Base-by-base conservation (phyloP, 495 filamentous ascomycete species). In the Lasiosphaeria ovina region DNA sequence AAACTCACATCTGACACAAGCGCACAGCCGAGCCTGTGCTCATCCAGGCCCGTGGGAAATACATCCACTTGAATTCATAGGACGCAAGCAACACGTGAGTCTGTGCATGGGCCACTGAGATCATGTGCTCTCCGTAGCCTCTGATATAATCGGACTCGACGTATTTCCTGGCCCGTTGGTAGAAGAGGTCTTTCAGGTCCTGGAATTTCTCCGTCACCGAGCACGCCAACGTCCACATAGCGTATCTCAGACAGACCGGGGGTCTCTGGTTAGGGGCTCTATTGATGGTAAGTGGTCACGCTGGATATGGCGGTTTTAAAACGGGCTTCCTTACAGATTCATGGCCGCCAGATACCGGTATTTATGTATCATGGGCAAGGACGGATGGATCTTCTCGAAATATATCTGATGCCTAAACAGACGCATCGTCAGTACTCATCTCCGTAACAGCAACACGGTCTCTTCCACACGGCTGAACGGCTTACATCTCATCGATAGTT, bases 11-110 rank as follows among this genome's bases (percentile, higher is more conserved):
- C 62, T 95, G 85, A 48, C 82, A 81, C 58, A 97, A 72, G 59
- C 94, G 80, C 12, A 87, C 83, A 3, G 87, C 88, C 54, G 90
- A 82, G 14, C 93, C 95, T 9, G 89, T 86, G 58, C 89, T 97
- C 74, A 97, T 82, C 94, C 94, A 99, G 3, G 95, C 95, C 45
- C 95, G 80, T 3, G 94, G 94, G 64, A 99, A 99, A 72, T 90
- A 96, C 90, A 99, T 97, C 82, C 90, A 88, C 74, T 92, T 95
- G 71, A 97, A 98, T 70, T 99, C 94, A 66, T 96, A 97, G 0
- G 81, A 83, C 3, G 85, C 82, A 54, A 96, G 82, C 4, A 99
- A 76, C 9, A 86, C 75, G 83, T 95, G 94, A 3, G 90, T 82
- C 72, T 98, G 95, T 40, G 85, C 86, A 66, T 94, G 86, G 32